Evolutionary conservation across 1,284 basidiomycete genomes (phyloP), one percentile per base, ranked within the genome.

Genomic region (Agroathelia rolfsii): DNA sequence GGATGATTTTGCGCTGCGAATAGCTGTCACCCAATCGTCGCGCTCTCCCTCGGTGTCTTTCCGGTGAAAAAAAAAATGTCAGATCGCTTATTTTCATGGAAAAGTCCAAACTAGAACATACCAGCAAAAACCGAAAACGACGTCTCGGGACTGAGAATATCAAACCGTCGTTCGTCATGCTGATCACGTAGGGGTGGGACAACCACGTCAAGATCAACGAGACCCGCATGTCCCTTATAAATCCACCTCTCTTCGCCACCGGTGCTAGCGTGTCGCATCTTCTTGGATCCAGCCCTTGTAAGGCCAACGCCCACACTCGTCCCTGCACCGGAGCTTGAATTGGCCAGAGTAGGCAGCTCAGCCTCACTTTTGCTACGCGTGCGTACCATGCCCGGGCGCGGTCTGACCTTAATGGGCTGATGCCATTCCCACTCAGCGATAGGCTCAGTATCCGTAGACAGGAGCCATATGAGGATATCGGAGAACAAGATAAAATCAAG

Each of bases 401-500:
- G 41, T 37, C 21, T 41, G 28, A 15, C 22, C 25, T 38, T 37
- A n/a, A n/a, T n/a, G n/a, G n/a, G n/a, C n/a, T n/a, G n/a, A n/a
- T n/a, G n/a, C n/a, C n/a, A n/a, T n/a, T n/a, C n/a, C n/a, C n/a
- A n/a, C n/a, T n/a, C n/a, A n/a, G n/a, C n/a, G n/a, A n/a, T 46
- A 15, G 48, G 43, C 35, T 55, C 51, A 3, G 31, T 36, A 28
- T 64, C 77, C 36, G 61, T 66, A 33, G 55, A 61, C n/a, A 72
- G 73, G 17, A 87, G 66, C 76, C 86, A 89, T 16, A 90, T 47
- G 12, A 92, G 53, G 42, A 76, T 77, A 52, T 92, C 87, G 6
- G 76, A 81, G 51, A 92, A 86, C 1, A 92, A 64, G 9, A 90
- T 59, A 47, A 90, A 82, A 39, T 83, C 76, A 28, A 78, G 65